These are phyloP conservation scores for Mortierella alpina DNA, from an alignment of 192 early-diverging fungal species.

Conservation along the genomic window DNA sequence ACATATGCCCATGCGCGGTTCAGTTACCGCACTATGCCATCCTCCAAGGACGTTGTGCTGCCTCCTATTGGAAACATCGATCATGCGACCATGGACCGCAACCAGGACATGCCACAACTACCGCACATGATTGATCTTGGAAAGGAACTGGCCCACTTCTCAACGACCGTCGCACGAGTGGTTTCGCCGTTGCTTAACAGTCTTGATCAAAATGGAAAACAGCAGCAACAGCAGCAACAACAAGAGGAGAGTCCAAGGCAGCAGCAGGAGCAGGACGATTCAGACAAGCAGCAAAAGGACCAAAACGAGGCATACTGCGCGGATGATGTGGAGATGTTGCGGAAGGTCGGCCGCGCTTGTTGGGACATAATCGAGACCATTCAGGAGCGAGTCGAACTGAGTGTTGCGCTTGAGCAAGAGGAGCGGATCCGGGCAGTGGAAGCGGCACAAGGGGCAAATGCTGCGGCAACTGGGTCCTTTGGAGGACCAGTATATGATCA, in stretches of 20 bases:
- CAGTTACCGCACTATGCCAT: not conserved
- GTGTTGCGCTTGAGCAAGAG: conserved; percentile 25
- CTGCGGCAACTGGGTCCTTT: not conserved
- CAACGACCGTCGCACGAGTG: conserved; percentile 30
- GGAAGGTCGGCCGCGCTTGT: conserved; percentile 22
- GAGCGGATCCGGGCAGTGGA: conserved; percentile 12
- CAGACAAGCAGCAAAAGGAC: not conserved
- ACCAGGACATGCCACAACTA: conserved; percentile 37
- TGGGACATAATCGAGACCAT: conserved; percentile 33
- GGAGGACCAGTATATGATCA: not conserved
- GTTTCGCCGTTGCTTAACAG: not conserved
- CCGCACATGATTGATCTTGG: conserved; percentile 47
- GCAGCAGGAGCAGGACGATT: not conserved
- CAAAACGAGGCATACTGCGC: too few species aligned
- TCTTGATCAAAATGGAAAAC: not conserved
- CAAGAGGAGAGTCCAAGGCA: not conserved
- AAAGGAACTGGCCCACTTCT: conserved; percentile 41
- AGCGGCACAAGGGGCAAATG: not conserved
- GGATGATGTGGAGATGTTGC: conserved; percentile 23
- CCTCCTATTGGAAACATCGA: conserved; percentile 15
- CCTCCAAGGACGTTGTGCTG: not conserved
- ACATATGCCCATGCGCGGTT: not conserved
- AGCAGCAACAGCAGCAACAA: not conserved
- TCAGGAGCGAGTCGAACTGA: conserved; percentile 27
- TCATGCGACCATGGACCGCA: conserved; percentile 4